phyloP scores from a whole-genome alignment of 768 basidiomycete genomes.

The Mycena venus region DNA sequence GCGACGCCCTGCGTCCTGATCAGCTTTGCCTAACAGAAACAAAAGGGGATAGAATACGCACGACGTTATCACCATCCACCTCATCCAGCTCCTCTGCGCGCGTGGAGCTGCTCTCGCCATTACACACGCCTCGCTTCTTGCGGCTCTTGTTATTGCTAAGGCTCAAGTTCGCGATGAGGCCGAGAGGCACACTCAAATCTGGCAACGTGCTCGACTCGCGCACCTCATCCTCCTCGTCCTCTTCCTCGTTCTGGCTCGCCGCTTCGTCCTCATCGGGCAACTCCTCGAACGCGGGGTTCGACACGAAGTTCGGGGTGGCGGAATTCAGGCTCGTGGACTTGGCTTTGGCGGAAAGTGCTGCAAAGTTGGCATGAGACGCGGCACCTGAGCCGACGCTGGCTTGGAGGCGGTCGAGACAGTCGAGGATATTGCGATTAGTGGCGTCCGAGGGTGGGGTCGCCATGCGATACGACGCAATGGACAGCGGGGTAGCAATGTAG shows the following conservation, averaged over 20 bases:
- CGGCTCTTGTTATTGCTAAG: constrained; percentile 67
- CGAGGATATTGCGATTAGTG: constrained; percentile 75
- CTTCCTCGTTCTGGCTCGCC: constrained; percentile 36
- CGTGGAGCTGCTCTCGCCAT: constrained; percentile 50
- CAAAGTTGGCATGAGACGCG: constrained; percentile 61
- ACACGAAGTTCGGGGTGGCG: constrained; percentile 22
- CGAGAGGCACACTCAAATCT: constrained; percentile 80
- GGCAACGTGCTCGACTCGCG: constrained; percentile 66
- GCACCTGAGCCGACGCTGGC: too few relatives aligned
- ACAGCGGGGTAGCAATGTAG: constrained; percentile 82
- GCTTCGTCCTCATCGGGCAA: not conserved
- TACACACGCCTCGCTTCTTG: constrained; percentile 51
- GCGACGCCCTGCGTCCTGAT: constrained; percentile 73
- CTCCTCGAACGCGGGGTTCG: constrained; percentile 31
- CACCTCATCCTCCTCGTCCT: constrained; percentile 53
- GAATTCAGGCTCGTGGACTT: constrained; percentile 12
- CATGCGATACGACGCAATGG: constrained; percentile 83
- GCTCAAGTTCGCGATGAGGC: constrained; percentile 79
- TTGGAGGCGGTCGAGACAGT: constrained; percentile 81
- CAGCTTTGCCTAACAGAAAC: not conserved
- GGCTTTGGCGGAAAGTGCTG: constrained; percentile 37
- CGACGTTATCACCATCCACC: constrained; percentile 75
- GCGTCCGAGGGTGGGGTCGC: constrained; percentile 83
- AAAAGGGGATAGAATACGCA: too few relatives aligned
- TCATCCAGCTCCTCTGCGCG: constrained; percentile 54